Base-by-base conservation (phyloP, 2,329 filamentous ascomycete species). In the Ophiostoma piceae region DNA sequence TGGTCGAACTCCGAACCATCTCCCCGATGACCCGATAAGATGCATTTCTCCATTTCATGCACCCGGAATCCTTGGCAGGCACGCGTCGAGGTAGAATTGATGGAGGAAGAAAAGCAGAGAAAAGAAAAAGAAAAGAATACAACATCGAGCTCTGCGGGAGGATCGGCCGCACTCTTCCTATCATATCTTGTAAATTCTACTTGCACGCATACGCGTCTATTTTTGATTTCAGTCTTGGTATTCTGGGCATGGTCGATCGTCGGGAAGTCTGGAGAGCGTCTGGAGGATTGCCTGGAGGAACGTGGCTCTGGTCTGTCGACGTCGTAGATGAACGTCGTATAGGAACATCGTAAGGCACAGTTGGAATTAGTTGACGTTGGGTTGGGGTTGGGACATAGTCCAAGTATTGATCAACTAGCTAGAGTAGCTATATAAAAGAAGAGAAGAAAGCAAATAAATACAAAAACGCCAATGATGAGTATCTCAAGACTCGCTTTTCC, bases 81-180 rank as follows among this genome's bases (percentile, higher is more conserved):
- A 64, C 32, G 57, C 57, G 22, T 26, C 22, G 57, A 35, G 26
- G 12, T 11, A 62, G 12, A 2, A 62, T 19, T 14, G 2, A 62
- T 29, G 9, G 19, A 47, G 7, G 43, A 47, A 47, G 6, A 6
- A 16, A 47, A 47, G 43, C 7, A 16, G n/a, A 19, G 16, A 43
- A 41, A 5, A 35, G 2, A 8, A 41, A 41, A 14, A 41, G 11
- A 14, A 41, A 14, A 41, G 39, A 41, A 47, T 47, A 16, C 19
- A 8, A 47, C 43, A 43, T 8, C 16, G 43, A 19, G 43, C 16
- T 47, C 35, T 65, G 62, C 62, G 62, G 62, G 35, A 41, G 32
- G 60, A 65, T 39, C 62, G 35, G 16, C 62, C 62, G 62, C 62
- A 65, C 62, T 65, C 62, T 41, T 65, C 62, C 62, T 65, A 65